Base-by-base conservation (phyloP, 2,329 filamentous ascomycete species). In the Monosporascus sp. region DNA sequence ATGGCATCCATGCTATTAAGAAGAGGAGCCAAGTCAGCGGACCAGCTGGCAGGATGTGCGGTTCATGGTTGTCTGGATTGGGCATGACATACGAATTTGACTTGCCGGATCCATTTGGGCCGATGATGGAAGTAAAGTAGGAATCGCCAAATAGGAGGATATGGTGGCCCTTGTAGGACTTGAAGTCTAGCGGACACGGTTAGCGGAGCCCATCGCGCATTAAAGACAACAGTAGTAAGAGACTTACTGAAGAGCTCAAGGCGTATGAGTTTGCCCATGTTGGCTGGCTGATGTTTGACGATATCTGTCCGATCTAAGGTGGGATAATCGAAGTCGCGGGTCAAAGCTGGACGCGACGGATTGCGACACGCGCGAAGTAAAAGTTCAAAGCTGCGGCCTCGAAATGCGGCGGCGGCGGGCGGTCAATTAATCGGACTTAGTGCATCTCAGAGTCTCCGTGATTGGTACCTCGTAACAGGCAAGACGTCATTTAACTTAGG, bases 41-140 rank as follows among this genome's bases (percentile, higher is more conserved):
- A 18, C 40, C 17, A 7, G 40, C 18, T 38, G 17, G 37, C 28
- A 41, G 47, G 47, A 37, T 38, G 18, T 20, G 46, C 43, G 46
- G 17, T 40, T 59, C 46, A 59, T 52, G 31, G 26, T 48, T 40
- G 53, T 49, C 28, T 26, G 37, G 17, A 20, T 46, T 37, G 20
- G 37, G 24, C 45, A 59, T 43, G 35, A 78, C 86, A 69, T 74
- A 93, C 89, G 92, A 96, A 72, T 99, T 99, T 20, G 94, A 99
- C 74, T 99, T 99, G 60, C 94, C 94, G 37, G 94, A 97, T 78
- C 94, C 94, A 92, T 99, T 99, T 70, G 94, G 94, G 6, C 95
- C 94, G 68, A 99, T 97, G 68, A 99, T 97, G 43, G 94, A 99
- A 49, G 94, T 99, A 73, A 99, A 99, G 74, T 97, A 97, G 2